Base-by-base conservation (phyloP, 2,329 filamentous ascomycete species). In the Diaporthe sp. region DNA sequence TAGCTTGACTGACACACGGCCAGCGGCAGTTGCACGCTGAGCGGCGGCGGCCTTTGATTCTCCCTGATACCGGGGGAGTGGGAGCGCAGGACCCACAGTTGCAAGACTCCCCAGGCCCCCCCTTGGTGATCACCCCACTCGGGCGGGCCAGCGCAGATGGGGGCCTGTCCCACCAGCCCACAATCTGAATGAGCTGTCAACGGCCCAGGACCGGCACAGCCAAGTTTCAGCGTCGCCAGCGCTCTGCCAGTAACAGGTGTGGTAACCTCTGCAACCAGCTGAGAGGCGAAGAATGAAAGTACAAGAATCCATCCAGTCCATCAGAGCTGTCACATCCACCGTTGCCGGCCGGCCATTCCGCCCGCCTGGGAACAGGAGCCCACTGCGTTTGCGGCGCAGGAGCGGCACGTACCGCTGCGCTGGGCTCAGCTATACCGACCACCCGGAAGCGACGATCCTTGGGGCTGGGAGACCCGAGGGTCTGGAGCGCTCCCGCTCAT, bases 381-480 rank as follows among this genome's bases (percentile, higher is more conserved):
- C 57, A 50, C 55, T 71, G n/a, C 19, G 30, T 40, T 50, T 40
- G 42, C 55, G 55, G 38, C 55, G 10, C 57, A 40, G 57, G 57
- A 30, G 69, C 57, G 45, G 54, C 68, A 71, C 40, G 55, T 72
- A 72, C 69, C 69, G 45, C 70, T 35, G 19, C 13, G 33, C 35
- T 64, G 70, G 70, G 57, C 45, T 61, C 70, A 54, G 35, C 70
- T 33, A 58, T 70, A 45, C 70, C 70, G 70, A 58, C 70, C 45
- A 30, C 50, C 40, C 70, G 70, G 70, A 72, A 64, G 57, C 70
- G 70, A 72, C 57, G 35, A 64, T 72, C 70, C 70, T 72, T 72
- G 58, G 52, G 52, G 57, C 57, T 72, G 57, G 35, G 57, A 64
- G 50, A 72, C 70, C 70, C 70, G 70, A 72, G 25, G 35, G 45